Evolutionary conservation across 2,329 filamentous ascomycete genomes (phyloP).

Genomic region (Cytospora piceicola): DNA sequence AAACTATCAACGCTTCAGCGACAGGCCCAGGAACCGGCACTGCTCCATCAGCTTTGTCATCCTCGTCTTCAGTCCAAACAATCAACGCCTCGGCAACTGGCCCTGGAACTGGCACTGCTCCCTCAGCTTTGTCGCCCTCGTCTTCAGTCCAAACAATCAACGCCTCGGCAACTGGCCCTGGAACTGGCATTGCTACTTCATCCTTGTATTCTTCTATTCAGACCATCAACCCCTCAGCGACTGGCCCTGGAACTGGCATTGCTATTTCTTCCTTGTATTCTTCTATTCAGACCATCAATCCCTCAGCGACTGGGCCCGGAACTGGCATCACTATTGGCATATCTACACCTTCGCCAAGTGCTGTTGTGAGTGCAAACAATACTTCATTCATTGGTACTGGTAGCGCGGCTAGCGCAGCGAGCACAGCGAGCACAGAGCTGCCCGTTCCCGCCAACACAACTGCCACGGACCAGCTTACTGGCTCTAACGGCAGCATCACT

Average conservation of each 20-base stretch:
- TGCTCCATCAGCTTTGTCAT: background rate
- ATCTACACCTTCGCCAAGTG: slow-evolving; percentile 22
- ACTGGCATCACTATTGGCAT: slow-evolving; percentile 13
- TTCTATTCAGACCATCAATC: no score
- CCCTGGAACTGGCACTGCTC: slow-evolving; percentile 14
- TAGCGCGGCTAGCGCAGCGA: slow-evolving; percentile 7
- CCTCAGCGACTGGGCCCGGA: slow-evolving; percentile 21
- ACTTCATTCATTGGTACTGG: slow-evolving; percentile 7
- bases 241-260: slow-evolving; percentile 20
- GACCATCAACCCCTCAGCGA: slow-evolving; percentile 16
- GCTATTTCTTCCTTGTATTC: no score
- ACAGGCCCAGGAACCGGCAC: slow-evolving; percentile 18
- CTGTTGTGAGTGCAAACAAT: slow-evolving; percentile 8
- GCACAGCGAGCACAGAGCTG: slow-evolving; percentile 18
- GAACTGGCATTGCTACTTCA: slow-evolving; percentile 7
- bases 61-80: slow-evolving; percentile 4
- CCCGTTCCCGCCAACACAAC: slow-evolving; percentile 29
- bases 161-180: slow-evolving; percentile 11
- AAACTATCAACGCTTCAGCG: slow-evolving; percentile 2
- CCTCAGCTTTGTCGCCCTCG: background rate
- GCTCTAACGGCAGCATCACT: background rate
- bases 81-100: slow-evolving; percentile 16
- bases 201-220: background rate
- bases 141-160: background rate
- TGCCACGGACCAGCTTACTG: slow-evolving; percentile 14